A percentile compares a stretch with the other conserved stretches of the same genome.
phyloP scores from a whole-genome alignment of 148 eudicot species.

The Chenopodium quinoa region DNA sequence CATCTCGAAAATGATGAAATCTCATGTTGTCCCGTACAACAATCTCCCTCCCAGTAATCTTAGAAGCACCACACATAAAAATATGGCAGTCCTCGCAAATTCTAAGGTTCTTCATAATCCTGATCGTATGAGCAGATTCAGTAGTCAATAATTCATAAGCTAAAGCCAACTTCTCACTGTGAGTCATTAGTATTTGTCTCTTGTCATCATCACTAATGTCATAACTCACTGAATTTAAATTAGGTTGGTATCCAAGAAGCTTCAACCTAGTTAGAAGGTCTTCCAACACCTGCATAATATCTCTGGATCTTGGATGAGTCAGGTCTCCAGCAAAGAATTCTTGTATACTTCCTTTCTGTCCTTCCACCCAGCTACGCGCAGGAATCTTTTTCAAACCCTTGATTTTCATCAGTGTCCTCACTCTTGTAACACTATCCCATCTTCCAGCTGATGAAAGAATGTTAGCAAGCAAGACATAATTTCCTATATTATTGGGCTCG shows the following conservation, averaged over 20 bases:
- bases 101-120: constrained; percentile 63
- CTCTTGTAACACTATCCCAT: constrained; percentile 46
- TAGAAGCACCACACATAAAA: constrained; percentile 60
- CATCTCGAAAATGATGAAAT: constrained; percentile 59
- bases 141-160: constrained; percentile 45
- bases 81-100: constrained; percentile 69
- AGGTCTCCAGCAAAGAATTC: constrained; percentile 58
- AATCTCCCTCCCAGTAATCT: constrained; percentile 44
- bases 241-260: constrained; percentile 39
- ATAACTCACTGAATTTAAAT: constrained; percentile 43
- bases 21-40: constrained; percentile 60
- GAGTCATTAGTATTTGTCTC: constrained; percentile 42
- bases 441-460: constrained; percentile 49
- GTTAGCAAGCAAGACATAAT: constrained; percentile 53
- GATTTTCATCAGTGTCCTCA: constrained; percentile 36
- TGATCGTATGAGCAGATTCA: constrained; percentile 34
- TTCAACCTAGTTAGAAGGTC: constrained; percentile 34
- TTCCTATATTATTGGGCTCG: constrained; percentile 51
- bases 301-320: constrained; percentile 42
- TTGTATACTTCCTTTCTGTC: constrained; percentile 45
- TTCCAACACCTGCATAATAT: constrained; percentile 36
- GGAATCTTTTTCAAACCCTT: constrained; percentile 54
- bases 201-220: constrained; percentile 54
- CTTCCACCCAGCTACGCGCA: constrained; percentile 59
- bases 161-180: constrained; percentile 64